These are phyloP conservation scores for Teratosphaeria nubilosa DNA, from an alignment of 2,329 filamentous ascomycete genomes.

Conservation along the genomic window DNA sequence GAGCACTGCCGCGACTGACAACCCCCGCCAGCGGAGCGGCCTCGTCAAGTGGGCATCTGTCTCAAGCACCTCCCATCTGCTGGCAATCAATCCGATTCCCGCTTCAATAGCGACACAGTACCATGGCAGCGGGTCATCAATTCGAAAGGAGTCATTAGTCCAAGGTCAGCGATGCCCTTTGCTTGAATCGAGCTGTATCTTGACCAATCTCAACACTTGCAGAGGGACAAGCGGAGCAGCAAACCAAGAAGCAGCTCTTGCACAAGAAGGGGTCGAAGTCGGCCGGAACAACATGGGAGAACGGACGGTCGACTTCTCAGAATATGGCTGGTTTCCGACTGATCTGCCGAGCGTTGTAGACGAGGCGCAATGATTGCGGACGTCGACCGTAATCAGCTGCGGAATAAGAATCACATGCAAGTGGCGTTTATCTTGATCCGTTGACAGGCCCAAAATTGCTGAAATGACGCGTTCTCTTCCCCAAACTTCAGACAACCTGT, in stretches of 20 bases:
- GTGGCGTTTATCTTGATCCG: background rate
- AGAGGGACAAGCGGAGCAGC: conserved; percentile 34
- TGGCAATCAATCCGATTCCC: conserved; percentile 29
- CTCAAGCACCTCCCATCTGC: conserved; percentile 69
- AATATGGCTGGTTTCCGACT: conserved; percentile 41
- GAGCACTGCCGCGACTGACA: background rate
- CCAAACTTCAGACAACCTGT: background rate
- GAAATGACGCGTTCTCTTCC: background rate
- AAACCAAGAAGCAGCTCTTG: conserved; percentile 37
- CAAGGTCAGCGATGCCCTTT: conserved; percentile 47
- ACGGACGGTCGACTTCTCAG: conserved; percentile 34
- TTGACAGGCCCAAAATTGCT: background rate
- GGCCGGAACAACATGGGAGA: conserved; percentile 37
- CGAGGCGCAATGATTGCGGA: conserved; percentile 9
- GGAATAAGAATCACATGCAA: background rate
- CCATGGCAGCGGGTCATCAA: conserved; percentile 95
- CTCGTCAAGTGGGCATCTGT: conserved; percentile 72
- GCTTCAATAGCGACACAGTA: conserved; percentile 67
- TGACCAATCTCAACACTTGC: background rate
- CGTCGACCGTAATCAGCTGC: background rate
- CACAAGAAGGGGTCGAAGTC: conserved; percentile 39
- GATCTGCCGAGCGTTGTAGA: conserved; percentile 22
- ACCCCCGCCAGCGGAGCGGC: conserved; percentile 32
- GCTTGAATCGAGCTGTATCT: background rate
- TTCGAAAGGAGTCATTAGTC: conserved; percentile 74